These are phyloP conservation scores for Gillenia trifoliata DNA, from an alignment of 306 rosid genomes.

Conservation along the genomic window DNA sequence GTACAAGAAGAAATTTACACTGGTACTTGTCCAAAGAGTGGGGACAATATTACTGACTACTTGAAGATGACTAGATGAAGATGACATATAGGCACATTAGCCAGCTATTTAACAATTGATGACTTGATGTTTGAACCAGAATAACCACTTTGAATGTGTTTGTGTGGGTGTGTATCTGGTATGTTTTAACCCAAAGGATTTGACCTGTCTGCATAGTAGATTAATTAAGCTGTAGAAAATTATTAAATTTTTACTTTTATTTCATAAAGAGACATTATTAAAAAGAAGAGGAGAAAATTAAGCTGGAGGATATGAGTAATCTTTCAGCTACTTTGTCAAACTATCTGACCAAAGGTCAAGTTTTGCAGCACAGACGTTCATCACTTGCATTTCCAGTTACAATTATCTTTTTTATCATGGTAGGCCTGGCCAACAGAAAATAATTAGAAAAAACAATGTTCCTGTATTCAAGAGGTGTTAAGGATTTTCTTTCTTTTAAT, in stretches of 20 bases:
- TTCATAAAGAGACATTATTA: too few species aligned
- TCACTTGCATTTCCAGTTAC: not conserved
- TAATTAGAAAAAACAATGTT: not conserved
- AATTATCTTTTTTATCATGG: not conserved
- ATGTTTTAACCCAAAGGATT: not conserved
- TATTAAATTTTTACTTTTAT: too few species aligned
- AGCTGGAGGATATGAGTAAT: not conserved
- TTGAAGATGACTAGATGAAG: not conserved
- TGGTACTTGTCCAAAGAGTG: not conserved
- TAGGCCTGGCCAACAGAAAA: not conserved
- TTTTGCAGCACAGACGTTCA: not conserved
- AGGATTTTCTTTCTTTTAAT: not conserved
- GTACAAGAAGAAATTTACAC: not conserved
- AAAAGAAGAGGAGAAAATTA: not conserved
- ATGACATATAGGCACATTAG: not conserved
- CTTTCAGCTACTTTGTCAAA: not conserved
- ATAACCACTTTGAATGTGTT: not conserved
- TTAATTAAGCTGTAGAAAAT: not conserved
- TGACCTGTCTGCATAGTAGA: not conserved
- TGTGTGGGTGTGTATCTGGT: not conserved
- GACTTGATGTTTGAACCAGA: not conserved
- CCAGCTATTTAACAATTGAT: not conserved
- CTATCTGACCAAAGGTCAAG: not conserved
- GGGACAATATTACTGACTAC: not conserved
- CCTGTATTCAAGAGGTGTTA: not conserved